Base-by-base conservation (phyloP, 495 filamentous ascomycete species). In the Aspergillus carlsbadensis region DNA sequence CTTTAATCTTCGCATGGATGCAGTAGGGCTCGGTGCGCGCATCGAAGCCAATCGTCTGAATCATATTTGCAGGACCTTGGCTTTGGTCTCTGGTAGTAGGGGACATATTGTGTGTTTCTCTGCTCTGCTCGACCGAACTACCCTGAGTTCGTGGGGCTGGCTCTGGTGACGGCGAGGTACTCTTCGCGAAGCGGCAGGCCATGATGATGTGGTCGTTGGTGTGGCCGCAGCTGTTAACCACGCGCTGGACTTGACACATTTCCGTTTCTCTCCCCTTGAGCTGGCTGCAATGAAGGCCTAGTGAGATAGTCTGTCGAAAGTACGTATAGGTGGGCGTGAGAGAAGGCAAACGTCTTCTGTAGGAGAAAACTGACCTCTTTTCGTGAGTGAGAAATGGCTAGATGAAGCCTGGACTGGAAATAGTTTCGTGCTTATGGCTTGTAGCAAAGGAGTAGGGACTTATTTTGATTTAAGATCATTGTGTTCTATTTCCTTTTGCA, bases 201-300 rank as follows among this genome's bases (percentile, higher is more conserved):
- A 66, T 33, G 18, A 49, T 17, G 50, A 66, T 52, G 54, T 67
- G 65, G 51, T 64, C 56, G 44, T 67, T 67, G 2, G 35, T 50
- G 37, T 67, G 65, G 45, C 57, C 57, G 49, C 61, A 64, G 41
- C 35, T 54, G 52, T 67, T 67, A 5, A 11, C 40, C 11, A 64
- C 62, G 45, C 65, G 58, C 35, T 62, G 56, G 6, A 64, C 56
- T 3, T 58, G 53, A 40, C 65, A 67, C 65, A 67, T 67, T 26
- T 44, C 36, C 13, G 20, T 36, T 54, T 44, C 37, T 22, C 35
- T 53, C 20, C 24, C 40, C n/a, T 35, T n/a, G 8, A 8, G 14
- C 37, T 45, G 15, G 29, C 42, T 42, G 17, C 21, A 29, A 29
- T 3, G 8, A 29, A 29, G 26, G 26, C 3, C n/a, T n/a, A 8